Percentiles rank a stretch among this genome's conserved stretches.
Evolutionary conservation across 2,329 filamentous ascomycete genomes (phyloP).

Genomic region (Pseudocercospora fijiensis): DNA sequence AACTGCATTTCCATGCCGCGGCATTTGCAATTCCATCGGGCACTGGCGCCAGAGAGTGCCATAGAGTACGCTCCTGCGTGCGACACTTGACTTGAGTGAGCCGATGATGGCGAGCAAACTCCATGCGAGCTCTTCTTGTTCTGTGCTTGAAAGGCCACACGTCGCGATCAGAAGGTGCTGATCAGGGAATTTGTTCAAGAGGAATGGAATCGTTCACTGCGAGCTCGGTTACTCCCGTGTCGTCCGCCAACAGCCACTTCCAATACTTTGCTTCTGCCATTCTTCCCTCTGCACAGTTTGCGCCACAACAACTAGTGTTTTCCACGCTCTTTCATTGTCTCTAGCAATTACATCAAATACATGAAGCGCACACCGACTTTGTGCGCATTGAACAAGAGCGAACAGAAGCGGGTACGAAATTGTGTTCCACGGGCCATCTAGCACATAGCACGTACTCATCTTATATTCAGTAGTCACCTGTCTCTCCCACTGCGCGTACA

Average conservation of each 20-base stretch:
- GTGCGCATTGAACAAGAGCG: neutral
- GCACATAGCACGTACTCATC: slow-evolving; percentile 13
- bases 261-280: neutral
- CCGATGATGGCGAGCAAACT: neutral
- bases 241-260: neutral
- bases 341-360: neutral
- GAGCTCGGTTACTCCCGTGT: neutral
- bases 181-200: neutral
- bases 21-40: neutral
- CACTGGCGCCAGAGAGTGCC: neutral
- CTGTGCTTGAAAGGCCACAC: neutral
- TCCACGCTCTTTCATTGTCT: slow-evolving; percentile 1
- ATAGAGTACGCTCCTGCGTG: neutral
- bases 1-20: neutral
- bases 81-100: neutral
- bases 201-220: neutral
- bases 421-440: slow-evolving; percentile 5
- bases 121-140: neutral
- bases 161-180: neutral
- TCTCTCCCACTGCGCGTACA: neutral
- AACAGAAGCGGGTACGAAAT: slow-evolving; percentile 13
- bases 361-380: slow-evolving; percentile 6
- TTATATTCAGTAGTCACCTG: neutral
- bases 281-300: neutral
- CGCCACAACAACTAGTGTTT: neutral